These are phyloP conservation scores for Aspergillus fumigatiaffinis DNA, from an alignment of 2,329 filamentous ascomycete species.

Conservation along the genomic window DNA sequence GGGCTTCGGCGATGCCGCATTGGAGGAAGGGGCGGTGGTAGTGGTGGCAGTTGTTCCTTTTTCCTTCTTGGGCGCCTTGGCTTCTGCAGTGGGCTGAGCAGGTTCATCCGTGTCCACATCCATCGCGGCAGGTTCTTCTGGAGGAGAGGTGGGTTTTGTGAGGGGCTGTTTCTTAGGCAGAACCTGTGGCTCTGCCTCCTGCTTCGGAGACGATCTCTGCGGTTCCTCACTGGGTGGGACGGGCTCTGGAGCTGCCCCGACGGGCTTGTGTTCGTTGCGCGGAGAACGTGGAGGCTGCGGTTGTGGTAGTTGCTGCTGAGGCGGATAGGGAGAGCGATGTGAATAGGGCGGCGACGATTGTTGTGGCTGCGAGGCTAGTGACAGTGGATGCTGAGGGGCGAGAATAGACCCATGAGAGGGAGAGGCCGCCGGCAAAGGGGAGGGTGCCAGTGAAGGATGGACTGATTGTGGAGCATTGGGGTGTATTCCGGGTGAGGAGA, in stretches of 20 bases:
- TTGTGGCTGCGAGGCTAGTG: slow-evolving; percentile 10
- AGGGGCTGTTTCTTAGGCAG: slow-evolving; percentile 10
- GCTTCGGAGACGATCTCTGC: neutral
- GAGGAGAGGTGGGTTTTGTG: slow-evolving; percentile 13
- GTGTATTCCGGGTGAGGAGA: slow-evolving; percentile 24
- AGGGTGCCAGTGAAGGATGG: slow-evolving; percentile 20
- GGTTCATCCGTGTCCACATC: slow-evolving; percentile 33
- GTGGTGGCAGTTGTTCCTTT: slow-evolving; percentile 43
- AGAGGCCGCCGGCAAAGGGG: slow-evolving; percentile 20
- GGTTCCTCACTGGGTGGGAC: slow-evolving; percentile 8
- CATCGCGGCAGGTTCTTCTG: slow-evolving; percentile 26
- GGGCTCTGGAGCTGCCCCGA: slow-evolving; percentile 12
- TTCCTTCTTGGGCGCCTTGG: slow-evolving; percentile 36
- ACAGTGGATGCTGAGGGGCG: slow-evolving; percentile 11
- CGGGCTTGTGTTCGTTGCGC: slow-evolving; percentile 9
- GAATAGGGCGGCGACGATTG: slow-evolving; percentile 21
- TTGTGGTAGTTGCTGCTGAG: slow-evolving; percentile 20
- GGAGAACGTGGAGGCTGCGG: slow-evolving; percentile 11
- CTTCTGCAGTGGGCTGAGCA: slow-evolving; percentile 8
- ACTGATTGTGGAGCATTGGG: slow-evolving; percentile 22
- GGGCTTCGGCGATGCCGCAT: slow-evolving; percentile 54
- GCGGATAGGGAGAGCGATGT: slow-evolving; percentile 21
- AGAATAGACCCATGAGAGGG: slow-evolving; percentile 18
- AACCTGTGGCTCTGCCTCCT: slow-evolving; percentile 4
- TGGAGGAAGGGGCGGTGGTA: slow-evolving; percentile 49